Evolutionary conservation across 78 protist genomes (phyloP).

Genomic region (Capsaspora owczarzaki): DNA sequence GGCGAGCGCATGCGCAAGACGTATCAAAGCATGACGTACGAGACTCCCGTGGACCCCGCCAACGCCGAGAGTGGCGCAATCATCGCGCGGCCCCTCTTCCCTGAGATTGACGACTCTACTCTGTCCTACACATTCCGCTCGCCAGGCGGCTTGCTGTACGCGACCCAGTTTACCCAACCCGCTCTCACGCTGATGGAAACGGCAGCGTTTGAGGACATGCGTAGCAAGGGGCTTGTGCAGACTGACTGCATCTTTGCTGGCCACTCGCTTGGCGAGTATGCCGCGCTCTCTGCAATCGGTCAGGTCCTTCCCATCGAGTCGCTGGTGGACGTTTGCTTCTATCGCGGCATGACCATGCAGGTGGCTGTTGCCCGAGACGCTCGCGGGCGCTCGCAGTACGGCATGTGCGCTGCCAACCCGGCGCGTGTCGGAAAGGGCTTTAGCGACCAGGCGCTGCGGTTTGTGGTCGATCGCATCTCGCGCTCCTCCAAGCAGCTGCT

Average conservation of each 20-base stretch:
- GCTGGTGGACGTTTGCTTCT: conserved; percentile 42
- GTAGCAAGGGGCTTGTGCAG: conserved; percentile 25
- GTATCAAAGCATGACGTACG: conserved; percentile 20
- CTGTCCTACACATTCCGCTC: conserved; percentile 24
- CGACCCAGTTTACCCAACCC: conserved; percentile 73
- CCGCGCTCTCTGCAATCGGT: conserved; percentile 37
- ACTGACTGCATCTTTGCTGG: conserved; percentile 40
- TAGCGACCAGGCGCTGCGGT: conserved; percentile 3
- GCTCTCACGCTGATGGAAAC: conserved; percentile 31
- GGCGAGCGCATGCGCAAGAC: conserved; percentile 48
- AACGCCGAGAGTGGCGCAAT: conserved; percentile 3
- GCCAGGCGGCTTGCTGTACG: conserved; percentile 57
- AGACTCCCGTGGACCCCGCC: too few relatives aligned
- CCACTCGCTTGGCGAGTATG: conserved; percentile 69
- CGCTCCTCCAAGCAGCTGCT: not conserved
- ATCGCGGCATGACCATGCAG: conserved; percentile 64
- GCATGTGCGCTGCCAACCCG: conserved; percentile 58
- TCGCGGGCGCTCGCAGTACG: conserved; percentile 34
- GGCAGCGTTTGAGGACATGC: conserved; percentile 55
- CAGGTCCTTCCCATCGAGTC: conserved; percentile 25
- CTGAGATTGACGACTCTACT: conserved; percentile 12
- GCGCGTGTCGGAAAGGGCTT: conserved; percentile 23
- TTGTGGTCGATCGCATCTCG: not conserved
- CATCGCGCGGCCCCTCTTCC: conserved; percentile 24
- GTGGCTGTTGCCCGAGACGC: conserved; percentile 40